A percentile compares a stretch with the other conserved stretches of the same genome.
Conservation (phyloP, 2,329 filamentous ascomycete genomes). For the Pseudovirgaria hyperparasitica region DNA sequence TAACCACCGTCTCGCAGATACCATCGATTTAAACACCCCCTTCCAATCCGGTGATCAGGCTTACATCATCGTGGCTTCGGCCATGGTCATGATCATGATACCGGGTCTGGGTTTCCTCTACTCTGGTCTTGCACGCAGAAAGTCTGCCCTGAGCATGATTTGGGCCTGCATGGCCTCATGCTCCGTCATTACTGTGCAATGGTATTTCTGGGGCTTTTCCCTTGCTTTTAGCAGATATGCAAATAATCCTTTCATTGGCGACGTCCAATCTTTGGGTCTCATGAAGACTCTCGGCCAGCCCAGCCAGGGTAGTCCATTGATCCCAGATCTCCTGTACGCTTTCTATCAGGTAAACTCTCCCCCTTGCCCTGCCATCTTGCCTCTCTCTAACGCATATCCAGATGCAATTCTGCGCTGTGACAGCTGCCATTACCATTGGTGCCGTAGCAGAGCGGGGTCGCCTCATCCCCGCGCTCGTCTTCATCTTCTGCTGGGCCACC, state of each 20-base stretch:
- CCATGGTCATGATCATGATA: slow-evolving; percentile 94
- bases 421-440: slow-evolving; percentile 80
- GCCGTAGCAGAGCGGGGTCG: slow-evolving; percentile 90
- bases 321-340: slow-evolving; percentile 81
- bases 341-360: slow-evolving; percentile 65
- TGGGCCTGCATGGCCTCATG: slow-evolving; percentile 95
- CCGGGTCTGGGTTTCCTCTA: slow-evolving; percentile 96
- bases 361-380: not conserved
- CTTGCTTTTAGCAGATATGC: slow-evolving; percentile 75
- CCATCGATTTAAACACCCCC: slow-evolving; percentile 91
- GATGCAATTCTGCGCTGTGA: slow-evolving; percentile 97
- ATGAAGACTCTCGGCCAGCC: slow-evolving; percentile 70
- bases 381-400: slow-evolving; percentile 25
- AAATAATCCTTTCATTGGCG: slow-evolving; percentile 82
- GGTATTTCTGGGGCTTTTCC: slow-evolving; percentile 99
- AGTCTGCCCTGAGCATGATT: slow-evolving; percentile 92
- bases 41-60: slow-evolving; percentile 84
- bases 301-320: slow-evolving; percentile 77
- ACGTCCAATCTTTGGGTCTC: slow-evolving; percentile 80
- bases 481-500: slow-evolving; percentile 92
- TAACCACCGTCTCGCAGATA: too few species aligned
- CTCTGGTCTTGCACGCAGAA: slow-evolving; percentile 91
- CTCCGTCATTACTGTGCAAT: slow-evolving; percentile 89
- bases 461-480: slow-evolving; percentile 86
- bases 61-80: slow-evolving; percentile 79